These are phyloP conservation scores for Blastocystis hominis DNA, from an alignment of 352 stramenopile genomes.

Conservation along the genomic window DNA sequence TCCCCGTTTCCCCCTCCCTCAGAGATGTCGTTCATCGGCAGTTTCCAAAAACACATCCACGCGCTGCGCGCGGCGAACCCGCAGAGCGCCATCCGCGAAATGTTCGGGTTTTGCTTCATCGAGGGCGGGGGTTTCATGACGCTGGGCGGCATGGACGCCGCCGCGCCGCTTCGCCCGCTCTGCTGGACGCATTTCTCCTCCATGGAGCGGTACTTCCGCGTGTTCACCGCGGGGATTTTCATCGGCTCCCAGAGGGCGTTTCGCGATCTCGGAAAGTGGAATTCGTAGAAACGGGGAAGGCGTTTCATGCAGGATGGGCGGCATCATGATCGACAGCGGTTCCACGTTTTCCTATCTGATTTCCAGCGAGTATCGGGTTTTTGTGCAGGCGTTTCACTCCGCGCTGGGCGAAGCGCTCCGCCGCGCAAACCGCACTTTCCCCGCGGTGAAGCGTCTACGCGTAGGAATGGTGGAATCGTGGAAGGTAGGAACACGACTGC, in stretches of 20 bases:
- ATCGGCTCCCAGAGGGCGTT: background rate
- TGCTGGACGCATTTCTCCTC: constrained; percentile 26
- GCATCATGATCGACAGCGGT: constrained; percentile 47
- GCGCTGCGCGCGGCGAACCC: background rate
- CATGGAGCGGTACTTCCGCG: background rate
- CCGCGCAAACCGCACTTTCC: background rate
- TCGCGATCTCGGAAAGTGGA: background rate
- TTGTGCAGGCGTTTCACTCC: background rate
- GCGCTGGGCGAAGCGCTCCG: background rate
- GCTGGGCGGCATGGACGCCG: background rate
- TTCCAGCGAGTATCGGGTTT: background rate
- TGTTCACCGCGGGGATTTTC: background rate
- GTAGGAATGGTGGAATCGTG: background rate
- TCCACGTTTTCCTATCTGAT: constrained; percentile 41
- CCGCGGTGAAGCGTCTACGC: background rate
- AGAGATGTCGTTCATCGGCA: constrained; percentile 46
- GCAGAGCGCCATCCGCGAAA: background rate
- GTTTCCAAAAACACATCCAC: background rate
- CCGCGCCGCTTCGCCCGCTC: background rate
- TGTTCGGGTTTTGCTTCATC: constrained; percentile 17
- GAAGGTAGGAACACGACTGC: constrained; percentile 21
- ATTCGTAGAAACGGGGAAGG: background rate
- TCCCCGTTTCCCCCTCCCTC: background rate
- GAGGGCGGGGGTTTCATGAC: constrained; percentile 34
- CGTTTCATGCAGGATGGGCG: background rate